These are phyloP conservation scores for Trichoderma atroviride DNA, from an alignment of 2,329 filamentous ascomycete species.

Conservation along the genomic window DNA sequence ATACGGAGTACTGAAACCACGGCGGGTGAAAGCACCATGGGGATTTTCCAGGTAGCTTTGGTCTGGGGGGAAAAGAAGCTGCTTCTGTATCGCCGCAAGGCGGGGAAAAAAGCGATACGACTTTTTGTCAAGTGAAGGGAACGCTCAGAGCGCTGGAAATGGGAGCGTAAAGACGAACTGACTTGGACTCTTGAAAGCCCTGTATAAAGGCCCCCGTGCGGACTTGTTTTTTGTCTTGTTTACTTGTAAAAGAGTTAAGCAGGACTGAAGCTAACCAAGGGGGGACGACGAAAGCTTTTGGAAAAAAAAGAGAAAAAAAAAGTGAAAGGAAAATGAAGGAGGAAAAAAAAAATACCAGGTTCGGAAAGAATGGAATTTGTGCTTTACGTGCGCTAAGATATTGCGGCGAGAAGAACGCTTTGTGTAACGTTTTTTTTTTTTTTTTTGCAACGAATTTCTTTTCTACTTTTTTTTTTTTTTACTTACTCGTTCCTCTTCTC, in stretches of 20 bases:
- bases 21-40: slow-evolving; percentile 24
- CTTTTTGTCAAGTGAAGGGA: slow-evolving; percentile 21
- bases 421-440: slow-evolving; percentile 22
- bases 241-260: neutral
- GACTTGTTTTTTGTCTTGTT: neutral
- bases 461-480: neutral
- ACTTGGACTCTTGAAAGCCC: slow-evolving; percentile 10
- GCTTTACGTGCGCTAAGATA: slow-evolving; percentile 9
- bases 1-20: slow-evolving; percentile 28
- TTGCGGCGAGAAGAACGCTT: slow-evolving; percentile 21
- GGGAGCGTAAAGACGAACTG: neutral
- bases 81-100: slow-evolving; percentile 27
- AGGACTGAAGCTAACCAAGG: neutral
- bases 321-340: slow-evolving; percentile 12
- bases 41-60: slow-evolving; percentile 26
- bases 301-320: neutral
- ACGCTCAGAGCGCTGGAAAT: slow-evolving; percentile 22
- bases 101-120: slow-evolving; percentile 23
- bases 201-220: neutral
- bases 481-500: neutral
- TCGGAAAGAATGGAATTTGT: slow-evolving; percentile 5
- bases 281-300: neutral
- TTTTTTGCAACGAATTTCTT: slow-evolving; percentile 20
- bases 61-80: slow-evolving; percentile 27
- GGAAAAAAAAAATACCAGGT: slow-evolving; percentile 12